Evolutionary conservation across 805 yeast species (phyloP).

Genomic region (Zygoascus tannicola): DNA sequence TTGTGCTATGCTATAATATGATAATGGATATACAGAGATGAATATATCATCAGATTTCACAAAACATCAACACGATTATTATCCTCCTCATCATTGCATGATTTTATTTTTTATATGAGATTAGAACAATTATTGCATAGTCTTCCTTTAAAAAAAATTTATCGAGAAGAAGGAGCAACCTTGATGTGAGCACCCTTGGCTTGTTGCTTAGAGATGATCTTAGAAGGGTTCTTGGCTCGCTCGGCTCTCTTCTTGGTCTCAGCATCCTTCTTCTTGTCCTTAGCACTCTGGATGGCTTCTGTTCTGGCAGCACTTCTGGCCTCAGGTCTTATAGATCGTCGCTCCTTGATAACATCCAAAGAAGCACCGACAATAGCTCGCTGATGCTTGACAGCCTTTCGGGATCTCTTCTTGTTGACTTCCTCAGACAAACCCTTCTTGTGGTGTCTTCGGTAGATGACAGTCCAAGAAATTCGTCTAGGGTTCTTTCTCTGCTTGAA

Average conservation of each 20-base stretch:
- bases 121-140: neutral
- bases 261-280: slow-evolving; percentile 60
- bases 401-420: slow-evolving; percentile 91
- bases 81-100: slow-evolving; percentile 4
- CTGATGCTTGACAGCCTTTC: slow-evolving; percentile 96
- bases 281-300: slow-evolving; percentile 55
- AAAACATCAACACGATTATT: no score
- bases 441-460: slow-evolving; percentile 99
- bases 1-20: no score
- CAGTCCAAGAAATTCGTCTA: slow-evolving; percentile 99
- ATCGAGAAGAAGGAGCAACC: slow-evolving; percentile 95
- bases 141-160: slow-evolving; percentile 29
- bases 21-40: no score
- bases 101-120: slow-evolving; percentile 1
- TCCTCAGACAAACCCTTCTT: slow-evolving; percentile 99
- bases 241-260: slow-evolving; percentile 94
- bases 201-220: slow-evolving; percentile 87
- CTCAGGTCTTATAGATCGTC: slow-evolving; percentile 93
- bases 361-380: slow-evolving; percentile 99
- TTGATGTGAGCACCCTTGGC: slow-evolving; percentile 97
- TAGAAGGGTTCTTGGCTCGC: slow-evolving; percentile 65
- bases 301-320: slow-evolving; percentile 97
- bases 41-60: no score
- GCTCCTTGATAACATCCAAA: slow-evolving; percentile 94
- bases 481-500: slow-evolving; percentile 99